Evolutionary conservation across 106 monocot genomes (phyloP).

Genomic region (Platanthera guangdongensis): DNA sequence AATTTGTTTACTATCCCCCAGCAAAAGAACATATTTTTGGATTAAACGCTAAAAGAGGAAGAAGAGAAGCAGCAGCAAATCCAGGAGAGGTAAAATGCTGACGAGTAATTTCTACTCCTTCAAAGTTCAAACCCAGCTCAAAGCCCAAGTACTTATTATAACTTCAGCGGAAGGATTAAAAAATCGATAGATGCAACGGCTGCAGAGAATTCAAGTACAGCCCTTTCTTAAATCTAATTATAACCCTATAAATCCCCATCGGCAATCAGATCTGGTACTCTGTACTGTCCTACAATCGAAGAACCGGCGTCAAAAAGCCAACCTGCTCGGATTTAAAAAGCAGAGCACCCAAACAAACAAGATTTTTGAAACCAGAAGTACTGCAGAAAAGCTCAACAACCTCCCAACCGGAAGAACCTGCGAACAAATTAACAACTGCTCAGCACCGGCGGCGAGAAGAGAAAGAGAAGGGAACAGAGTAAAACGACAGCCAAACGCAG

Average conservation of each 20-base stretch:
- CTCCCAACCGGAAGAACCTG: background rate
- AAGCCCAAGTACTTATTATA: background rate
- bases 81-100: background rate
- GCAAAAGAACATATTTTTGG: background rate
- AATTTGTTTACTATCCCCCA: background rate
- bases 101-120: background rate
- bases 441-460: background rate
- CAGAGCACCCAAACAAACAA: background rate
- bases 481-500: background rate
- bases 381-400: background rate
- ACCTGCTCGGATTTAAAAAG: background rate
- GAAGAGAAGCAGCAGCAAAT: background rate
- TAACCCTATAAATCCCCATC: background rate
- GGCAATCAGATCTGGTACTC: slow-evolving; percentile 8
- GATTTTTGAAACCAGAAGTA: background rate
- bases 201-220: slow-evolving; percentile 5
- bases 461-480: background rate
- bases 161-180: background rate
- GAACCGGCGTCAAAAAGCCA: background rate
- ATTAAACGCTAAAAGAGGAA: background rate
- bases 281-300: background rate
- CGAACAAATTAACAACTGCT: background rate
- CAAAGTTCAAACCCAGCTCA: background rate
- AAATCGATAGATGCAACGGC: background rate
- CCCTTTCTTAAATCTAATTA: background rate